Conservation (phyloP, 441 rosid genomes). For the Populus trichocarpa region DNA sequence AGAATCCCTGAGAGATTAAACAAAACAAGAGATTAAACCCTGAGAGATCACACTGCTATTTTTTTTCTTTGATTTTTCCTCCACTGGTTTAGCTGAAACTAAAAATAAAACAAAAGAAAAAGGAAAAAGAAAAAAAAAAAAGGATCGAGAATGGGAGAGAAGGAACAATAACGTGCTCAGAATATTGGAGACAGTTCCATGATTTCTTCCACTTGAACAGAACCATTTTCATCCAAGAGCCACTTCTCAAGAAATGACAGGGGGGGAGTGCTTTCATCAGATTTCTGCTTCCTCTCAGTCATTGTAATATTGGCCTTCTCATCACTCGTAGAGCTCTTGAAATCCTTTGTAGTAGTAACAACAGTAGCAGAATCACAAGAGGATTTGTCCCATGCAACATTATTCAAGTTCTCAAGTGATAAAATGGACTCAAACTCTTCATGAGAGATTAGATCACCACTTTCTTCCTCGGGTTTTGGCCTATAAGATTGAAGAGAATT, state of each 20-base stretch:
- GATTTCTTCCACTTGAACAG: slow-evolving; percentile 62
- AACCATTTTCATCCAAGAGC: slow-evolving; percentile 79
- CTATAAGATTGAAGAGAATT: slow-evolving; percentile 18
- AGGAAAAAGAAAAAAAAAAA: not conserved
- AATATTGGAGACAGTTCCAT: slow-evolving; percentile 67
- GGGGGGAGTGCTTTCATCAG: slow-evolving; percentile 47
- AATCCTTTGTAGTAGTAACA: slow-evolving; percentile 23
- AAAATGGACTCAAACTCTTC: slow-evolving; percentile 60
- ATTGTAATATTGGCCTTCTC: slow-evolving; percentile 15
- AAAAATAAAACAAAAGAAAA: not conserved
- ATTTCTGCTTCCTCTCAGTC: slow-evolving; percentile 26
- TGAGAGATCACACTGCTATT: slow-evolving; percentile 3
- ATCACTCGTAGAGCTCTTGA: slow-evolving; percentile 22
- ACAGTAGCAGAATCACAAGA: slow-evolving; percentile 27
- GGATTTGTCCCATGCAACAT: slow-evolving; percentile 44
- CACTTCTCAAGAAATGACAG: slow-evolving; percentile 90
- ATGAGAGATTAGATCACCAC: slow-evolving; percentile 34
- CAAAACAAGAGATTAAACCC: slow-evolving; percentile 1
- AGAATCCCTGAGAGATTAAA: slow-evolving; percentile 16
- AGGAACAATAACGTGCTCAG: slow-evolving; percentile 25
- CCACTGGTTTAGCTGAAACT: slow-evolving; percentile 4
- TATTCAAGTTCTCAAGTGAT: slow-evolving; percentile 48
- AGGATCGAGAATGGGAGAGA: not conserved
- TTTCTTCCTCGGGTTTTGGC: slow-evolving; percentile 37
- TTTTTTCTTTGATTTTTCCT: not conserved